Base-by-base conservation (phyloP, 2,329 filamentous ascomycete genomes). In the Paracamarosporium sp. region DNA sequence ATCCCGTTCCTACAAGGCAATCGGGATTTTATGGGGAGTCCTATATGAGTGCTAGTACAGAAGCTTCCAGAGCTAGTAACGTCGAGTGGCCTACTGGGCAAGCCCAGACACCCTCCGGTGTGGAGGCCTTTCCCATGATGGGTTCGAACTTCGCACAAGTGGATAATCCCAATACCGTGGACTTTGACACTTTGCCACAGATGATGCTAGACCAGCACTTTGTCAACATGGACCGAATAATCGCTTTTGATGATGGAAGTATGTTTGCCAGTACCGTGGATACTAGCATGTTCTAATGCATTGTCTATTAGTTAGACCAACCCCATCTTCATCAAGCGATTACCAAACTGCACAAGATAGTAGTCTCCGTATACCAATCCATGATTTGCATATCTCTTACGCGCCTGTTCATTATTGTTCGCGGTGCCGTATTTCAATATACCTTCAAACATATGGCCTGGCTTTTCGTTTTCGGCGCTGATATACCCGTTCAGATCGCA, bases 281-380 rank as follows among this genome's bases (percentile, higher is more conserved):
- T 44, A n/a, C 33, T 20, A 27, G 43, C 8, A 46, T 46, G 27
- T 46, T 46, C 43, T 44, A 31, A 30, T 46, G 20, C 12, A 20
- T 8, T 15, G 13, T 9, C 13, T n/a, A 30, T 30, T 30, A 13
- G 43, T 48, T 57, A 65, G 28, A 53, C 28, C n/a, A 66, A 41
- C 15, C 64, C 64, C 62, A 64, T 65, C 4, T 66, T 57, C 12
- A 81, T 55, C 24, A 82, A 58, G 30, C 73, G 69, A 52, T 81
- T 82, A 1, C 80, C 79, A 2, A 79, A 69, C 25, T 79, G 60
- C 11, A 81, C 60, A 25, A 81, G 76, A 56, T 76, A 81, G 61
- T 81, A 82, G 50, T 81, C 79, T 0, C 79, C 79, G 57, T 81
- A 81, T 0, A 81, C 79, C 6, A 82, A 53, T 0, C 79, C 78